A percentile compares a stretch with the other conserved stretches of the same genome.
phyloP scores from a whole-genome alignment of 2,329 filamentous ascomycete species.

The Pestalotiopsis sp. region DNA sequence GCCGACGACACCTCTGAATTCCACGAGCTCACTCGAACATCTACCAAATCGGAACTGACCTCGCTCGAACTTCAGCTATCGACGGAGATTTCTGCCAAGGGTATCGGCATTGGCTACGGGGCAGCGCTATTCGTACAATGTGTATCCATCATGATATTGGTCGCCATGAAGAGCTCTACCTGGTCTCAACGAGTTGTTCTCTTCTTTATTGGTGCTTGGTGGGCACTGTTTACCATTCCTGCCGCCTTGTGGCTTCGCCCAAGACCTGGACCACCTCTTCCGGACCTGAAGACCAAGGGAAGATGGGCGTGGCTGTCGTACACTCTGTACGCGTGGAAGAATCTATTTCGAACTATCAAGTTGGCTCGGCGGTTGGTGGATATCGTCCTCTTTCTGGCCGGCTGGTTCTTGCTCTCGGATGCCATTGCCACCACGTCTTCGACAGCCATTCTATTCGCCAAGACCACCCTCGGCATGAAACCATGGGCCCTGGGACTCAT shows the following conservation, averaged over 20 bases:
- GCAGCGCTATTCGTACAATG: constrained; percentile 86
- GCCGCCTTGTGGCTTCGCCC: constrained; percentile 85
- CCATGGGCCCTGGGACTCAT: constrained; percentile 88
- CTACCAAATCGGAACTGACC: constrained; percentile 54
- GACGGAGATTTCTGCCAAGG: constrained; percentile 87
- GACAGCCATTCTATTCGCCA: constrained; percentile 93
- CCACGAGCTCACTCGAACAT: constrained; percentile 37
- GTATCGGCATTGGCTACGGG: constrained; percentile 91
- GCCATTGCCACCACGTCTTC: constrained; percentile 93
- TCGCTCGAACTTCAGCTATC: constrained; percentile 76
- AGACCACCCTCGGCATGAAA: constrained; percentile 88
- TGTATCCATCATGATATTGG: constrained; percentile 75
- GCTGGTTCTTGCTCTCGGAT: constrained; percentile 95
- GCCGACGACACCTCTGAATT: constrained; percentile 31
- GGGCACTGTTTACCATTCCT: constrained; percentile 88
- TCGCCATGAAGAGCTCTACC: constrained; percentile 73
- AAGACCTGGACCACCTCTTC: constrained; percentile 82
- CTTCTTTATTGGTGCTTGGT: constrained; percentile 88
- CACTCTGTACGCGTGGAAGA: constrained; percentile 82
- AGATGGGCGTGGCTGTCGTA: constrained; percentile 66
- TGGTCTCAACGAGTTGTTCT: constrained; percentile 87
- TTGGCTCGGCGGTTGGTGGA: constrained; percentile 74
- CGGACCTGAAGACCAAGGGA: constrained; percentile 41
- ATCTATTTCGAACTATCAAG: constrained; percentile 77
- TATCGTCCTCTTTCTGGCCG: constrained; percentile 77